Percentiles rank a stretch among this genome's conserved stretches.
phyloP scores from a whole-genome alignment of 176 grass and related monocot genomes.

The Thalia dealbata region DNA sequence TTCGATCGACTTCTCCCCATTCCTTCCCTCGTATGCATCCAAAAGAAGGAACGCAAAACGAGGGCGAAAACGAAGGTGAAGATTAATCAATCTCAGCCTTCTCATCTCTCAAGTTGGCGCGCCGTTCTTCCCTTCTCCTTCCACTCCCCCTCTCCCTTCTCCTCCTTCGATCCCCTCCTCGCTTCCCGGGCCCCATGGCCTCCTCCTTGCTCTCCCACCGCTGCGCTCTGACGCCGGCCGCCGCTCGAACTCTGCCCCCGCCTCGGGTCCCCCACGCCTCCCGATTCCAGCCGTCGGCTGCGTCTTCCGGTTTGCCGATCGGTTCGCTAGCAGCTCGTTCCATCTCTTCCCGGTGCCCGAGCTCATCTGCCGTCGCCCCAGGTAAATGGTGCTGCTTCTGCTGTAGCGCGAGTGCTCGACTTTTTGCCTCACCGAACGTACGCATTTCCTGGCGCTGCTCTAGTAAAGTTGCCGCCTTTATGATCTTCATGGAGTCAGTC shows the following conservation, averaged over 20 bases:
- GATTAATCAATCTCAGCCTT: too few species aligned
- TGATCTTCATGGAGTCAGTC: too few species aligned
- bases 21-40: too few species aligned
- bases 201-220: neutral
- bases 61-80: too few species aligned
- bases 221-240: neutral
- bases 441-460: too few species aligned
- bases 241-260: conserved; percentile 3
- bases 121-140: too few species aligned
- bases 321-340: neutral
- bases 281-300: neutral
- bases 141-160: too few species aligned
- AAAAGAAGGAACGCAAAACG: too few species aligned
- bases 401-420: too few species aligned
- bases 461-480: too few species aligned
- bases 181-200: neutral
- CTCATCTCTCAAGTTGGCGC: too few species aligned
- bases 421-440: neutral
- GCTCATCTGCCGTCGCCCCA: neutral
- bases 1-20: too few species aligned
- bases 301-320: neutral
- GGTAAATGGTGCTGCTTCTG: neutral
- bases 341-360: neutral
- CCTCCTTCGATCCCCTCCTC: neutral
- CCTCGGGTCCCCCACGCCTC: neutral